These are phyloP conservation scores for Mimosa pudica DNA, from an alignment of 306 rosid genomes.

Conservation along the genomic window DNA sequence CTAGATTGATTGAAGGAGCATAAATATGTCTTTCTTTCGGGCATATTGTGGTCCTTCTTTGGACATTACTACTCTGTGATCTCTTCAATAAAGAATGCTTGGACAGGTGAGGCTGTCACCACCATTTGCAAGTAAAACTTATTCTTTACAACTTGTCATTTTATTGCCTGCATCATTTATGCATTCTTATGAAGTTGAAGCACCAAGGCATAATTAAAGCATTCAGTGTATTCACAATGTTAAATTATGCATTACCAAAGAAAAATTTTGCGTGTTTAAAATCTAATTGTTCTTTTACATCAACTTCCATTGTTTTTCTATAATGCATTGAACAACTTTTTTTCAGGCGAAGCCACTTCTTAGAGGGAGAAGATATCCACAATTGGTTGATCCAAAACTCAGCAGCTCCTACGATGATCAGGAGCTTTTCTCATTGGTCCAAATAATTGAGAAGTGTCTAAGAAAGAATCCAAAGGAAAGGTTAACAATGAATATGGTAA, in stretches of 20 bases:
- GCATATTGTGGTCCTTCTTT: background rate
- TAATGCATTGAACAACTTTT: constrained; percentile 26
- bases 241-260: background rate
- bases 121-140: background rate
- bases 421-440: constrained; percentile 42
- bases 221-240: background rate
- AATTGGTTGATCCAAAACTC: constrained; percentile 45
- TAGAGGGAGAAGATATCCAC: constrained; percentile 32
- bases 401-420: constrained; percentile 39
- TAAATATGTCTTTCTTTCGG: background rate
- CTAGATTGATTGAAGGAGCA: constrained; percentile 10
- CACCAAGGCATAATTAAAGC: background rate
- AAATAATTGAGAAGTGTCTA: constrained; percentile 41
- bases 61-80: background rate
- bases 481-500: constrained; percentile 48
- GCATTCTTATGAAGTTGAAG: background rate
- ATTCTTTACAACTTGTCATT: background rate
- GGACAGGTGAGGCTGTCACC: background rate
- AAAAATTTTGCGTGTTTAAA: background rate
- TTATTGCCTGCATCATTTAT: background rate
- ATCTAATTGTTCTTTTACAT: background rate
- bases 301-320: constrained; percentile 3
- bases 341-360: constrained; percentile 47
- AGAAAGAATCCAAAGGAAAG: constrained; percentile 47
- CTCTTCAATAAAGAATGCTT: background rate